Percentiles rank a stretch among this genome's conserved stretches.
Evolutionary conservation across 305 asterid species (phyloP).

Genomic region (Solanum aculeatissimum): DNA sequence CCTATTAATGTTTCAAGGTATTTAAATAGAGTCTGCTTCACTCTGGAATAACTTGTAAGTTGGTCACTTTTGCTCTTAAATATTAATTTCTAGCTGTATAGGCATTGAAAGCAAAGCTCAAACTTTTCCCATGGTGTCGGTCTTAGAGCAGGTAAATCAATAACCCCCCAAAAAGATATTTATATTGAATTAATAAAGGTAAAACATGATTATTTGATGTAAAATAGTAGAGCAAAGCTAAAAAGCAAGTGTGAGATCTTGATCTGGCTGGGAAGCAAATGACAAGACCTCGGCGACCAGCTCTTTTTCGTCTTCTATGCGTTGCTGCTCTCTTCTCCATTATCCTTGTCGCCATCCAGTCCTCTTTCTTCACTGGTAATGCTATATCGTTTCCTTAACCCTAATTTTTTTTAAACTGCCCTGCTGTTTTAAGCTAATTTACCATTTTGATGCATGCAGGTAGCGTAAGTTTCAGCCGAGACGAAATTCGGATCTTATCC

Average conservation of each 20-base stretch:
- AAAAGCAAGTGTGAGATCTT: too few relatives aligned
- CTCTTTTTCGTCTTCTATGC: conserved; percentile 45
- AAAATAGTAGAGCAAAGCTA: too few relatives aligned
- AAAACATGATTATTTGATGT: too few relatives aligned
- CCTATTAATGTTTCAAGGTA: too few relatives aligned
- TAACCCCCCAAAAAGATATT: too few relatives aligned
- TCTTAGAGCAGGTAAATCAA: background rate
- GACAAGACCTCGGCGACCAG: conserved; percentile 44
- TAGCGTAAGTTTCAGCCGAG: conserved; percentile 6
- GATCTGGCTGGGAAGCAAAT: background rate
- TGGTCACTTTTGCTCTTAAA: too few relatives aligned
- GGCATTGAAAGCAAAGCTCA: too few relatives aligned
- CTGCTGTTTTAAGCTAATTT: background rate
- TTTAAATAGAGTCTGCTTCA: too few relatives aligned
- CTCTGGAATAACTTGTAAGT: too few relatives aligned
- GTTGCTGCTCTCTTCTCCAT: conserved; percentile 62
- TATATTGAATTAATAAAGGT: too few relatives aligned
- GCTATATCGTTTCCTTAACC: background rate
- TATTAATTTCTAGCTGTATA: too few relatives aligned
- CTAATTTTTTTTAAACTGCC: background rate
- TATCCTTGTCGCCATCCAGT: conserved; percentile 44
- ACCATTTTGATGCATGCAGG: conserved; percentile 21
- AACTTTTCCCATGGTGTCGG: too few relatives aligned
- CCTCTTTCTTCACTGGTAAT: conserved; percentile 42
- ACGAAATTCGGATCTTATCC: conserved; percentile 38